Base-by-base conservation (phyloP, 176 grass and related monocot genomes). In the Oryza brachyantha region DNA sequence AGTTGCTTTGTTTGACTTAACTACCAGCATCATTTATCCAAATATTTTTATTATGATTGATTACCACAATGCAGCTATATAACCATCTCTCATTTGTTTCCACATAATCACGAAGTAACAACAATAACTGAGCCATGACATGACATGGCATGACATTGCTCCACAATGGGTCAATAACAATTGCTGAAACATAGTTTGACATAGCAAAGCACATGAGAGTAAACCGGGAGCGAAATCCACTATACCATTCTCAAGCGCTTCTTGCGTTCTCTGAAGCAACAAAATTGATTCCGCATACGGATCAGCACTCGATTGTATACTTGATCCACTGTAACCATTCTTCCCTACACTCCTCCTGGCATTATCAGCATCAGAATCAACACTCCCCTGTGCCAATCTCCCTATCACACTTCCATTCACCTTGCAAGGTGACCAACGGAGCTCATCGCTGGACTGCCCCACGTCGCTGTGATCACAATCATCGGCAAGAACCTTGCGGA, bases 221-320 rank as follows among this genome's bases (percentile, higher is more conserved):
- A 75, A 77, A 84, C 11, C 27, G 29, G 26, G 21, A 25, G 31
- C 22, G 43, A 67, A 75, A 58, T 39, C 11, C 19, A 29, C 7
- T 34, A 25, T 97, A 97, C 94, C 91, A 78, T 84, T 89, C 88
- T 89, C 88, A 45, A 97, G 86, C 3, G 78, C 86, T 82, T 97
- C 86, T 38, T 91, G 83, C 8, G 86, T 31, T 75, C 80, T 82
- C 60, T 89, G 70, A 69, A 97, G 90, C 29, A 58, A 42, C 64
- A 70, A 58, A 66, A 89, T 57, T 12, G 91, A 89, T 61, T 93
- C 77, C 0, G 38, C 66, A 59, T 65, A 86, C 22, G 67, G 62
- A 39, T 93, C 86, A 40, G 32, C 60, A 71, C 45, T 41, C 29
- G 78, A 77, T 72, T 57, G 38, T 40, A 46, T 42, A 72, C 37